Conservation (phyloP, 345 rosid genomes). For the Pistacia integerrima region DNA sequence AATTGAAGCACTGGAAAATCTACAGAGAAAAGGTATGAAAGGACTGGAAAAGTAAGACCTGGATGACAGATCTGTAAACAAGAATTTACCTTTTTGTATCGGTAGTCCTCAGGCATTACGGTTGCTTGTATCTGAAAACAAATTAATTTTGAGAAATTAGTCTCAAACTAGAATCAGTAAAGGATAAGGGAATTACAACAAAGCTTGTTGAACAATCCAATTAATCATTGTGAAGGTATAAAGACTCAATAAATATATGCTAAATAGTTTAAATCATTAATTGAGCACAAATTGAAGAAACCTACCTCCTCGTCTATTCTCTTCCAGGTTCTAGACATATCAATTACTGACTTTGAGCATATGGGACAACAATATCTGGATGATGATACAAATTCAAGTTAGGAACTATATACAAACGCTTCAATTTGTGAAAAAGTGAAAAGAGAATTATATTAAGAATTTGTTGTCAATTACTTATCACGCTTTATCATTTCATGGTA, state of each 20-base stretch:
- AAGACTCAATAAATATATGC: neutral
- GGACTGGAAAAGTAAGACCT: neutral
- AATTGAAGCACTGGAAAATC: neutral
- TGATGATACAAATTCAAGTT: conserved; percentile 1
- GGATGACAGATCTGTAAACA: conserved; percentile 4
- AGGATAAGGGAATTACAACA: neutral
- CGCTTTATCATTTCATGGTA: conserved; percentile 78
- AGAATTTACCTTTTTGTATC: conserved; percentile 67
- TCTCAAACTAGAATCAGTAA: neutral
- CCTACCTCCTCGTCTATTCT: conserved; percentile 90
- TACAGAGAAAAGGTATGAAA: neutral
- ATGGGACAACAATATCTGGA: conserved; percentile 87
- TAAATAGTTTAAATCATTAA: neutral
- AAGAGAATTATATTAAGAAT: neutral
- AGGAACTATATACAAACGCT: conserved; percentile 11
- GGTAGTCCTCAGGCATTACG: conserved; percentile 86
- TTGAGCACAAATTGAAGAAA: conserved; percentile 15
- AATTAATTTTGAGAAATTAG: neutral
- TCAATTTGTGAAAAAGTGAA: neutral
- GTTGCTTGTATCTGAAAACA: conserved; percentile 76
- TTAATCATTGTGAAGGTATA: neutral
- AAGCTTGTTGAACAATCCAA: neutral
- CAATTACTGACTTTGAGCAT: conserved; percentile 85
- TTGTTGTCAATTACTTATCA: conserved; percentile 58
- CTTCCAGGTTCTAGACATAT: conserved; percentile 92